Evolutionary conservation across 441 rosid genomes (phyloP).

Genomic region (Syzygium syzygioides): DNA sequence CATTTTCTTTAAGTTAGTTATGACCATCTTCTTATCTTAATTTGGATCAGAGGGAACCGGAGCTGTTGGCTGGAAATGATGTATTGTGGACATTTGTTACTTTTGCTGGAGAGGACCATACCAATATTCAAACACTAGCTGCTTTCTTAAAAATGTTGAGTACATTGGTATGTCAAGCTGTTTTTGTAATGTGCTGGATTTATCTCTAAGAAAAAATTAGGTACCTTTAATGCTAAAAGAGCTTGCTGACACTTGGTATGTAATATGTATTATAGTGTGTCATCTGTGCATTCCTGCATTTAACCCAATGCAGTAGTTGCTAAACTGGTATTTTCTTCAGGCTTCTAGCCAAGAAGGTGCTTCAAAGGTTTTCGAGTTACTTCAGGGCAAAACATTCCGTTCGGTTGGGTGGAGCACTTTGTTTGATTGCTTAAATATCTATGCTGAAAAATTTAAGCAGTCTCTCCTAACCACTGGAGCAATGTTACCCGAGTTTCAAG

Average conservation of each 20-base stretch:
- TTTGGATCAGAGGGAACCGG: slow-evolving; percentile 80
- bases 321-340: slow-evolving; percentile 30
- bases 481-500: slow-evolving; percentile 86
- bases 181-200: slow-evolving; percentile 2
- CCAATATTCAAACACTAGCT: slow-evolving; percentile 89
- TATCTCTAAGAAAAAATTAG: slow-evolving; percentile 3
- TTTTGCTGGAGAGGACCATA: slow-evolving; percentile 99
- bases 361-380: slow-evolving; percentile 84
- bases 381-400: slow-evolving; percentile 83
- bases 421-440: slow-evolving; percentile 79
- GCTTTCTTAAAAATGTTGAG: slow-evolving; percentile 93
- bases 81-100: slow-evolving; percentile 96
- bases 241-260: not conserved
- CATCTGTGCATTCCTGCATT: not conserved
- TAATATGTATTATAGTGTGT: not conserved
- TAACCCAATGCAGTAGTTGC: not conserved
- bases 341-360: slow-evolving; percentile 97
- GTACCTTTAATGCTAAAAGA: not conserved
- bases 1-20: not conserved
- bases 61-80: slow-evolving; percentile 87
- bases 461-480: slow-evolving; percentile 86
- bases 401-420: slow-evolving; percentile 94
- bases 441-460: slow-evolving; percentile 90
- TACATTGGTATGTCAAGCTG: slow-evolving; percentile 66
- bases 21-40: not conserved